Evolutionary conservation across 1,284 basidiomycete species (phyloP).

Genomic region (Ustilago sp.): DNA sequence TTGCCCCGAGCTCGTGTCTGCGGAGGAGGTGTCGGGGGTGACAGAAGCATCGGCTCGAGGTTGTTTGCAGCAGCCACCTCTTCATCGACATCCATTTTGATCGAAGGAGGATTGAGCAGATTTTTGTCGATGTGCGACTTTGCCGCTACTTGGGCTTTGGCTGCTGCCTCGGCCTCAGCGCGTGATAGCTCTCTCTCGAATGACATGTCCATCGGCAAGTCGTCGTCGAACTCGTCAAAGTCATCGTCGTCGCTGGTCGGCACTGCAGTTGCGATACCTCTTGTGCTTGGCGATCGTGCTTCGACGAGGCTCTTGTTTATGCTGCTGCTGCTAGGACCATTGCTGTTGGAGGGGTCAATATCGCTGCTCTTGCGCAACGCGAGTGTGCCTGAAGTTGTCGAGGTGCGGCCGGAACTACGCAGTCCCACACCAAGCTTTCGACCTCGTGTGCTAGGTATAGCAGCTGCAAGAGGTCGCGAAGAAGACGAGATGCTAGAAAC

Average conservation of each 20-base stretch:
- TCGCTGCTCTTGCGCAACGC: constrained; percentile 30
- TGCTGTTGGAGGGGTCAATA: background rate
- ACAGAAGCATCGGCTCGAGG: background rate
- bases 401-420: constrained; percentile 22
- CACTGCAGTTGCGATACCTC: constrained; percentile 23
- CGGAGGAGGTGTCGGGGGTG: constrained; percentile 8
- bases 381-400: constrained; percentile 17
- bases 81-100: background rate
- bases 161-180: constrained; percentile 26
- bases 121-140: background rate
- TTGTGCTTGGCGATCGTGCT: constrained; percentile 23
- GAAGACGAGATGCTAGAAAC: constrained; percentile 22
- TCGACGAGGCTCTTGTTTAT: constrained; percentile 1
- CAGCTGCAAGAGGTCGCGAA: constrained; percentile 18
- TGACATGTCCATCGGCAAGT: constrained; percentile 28
- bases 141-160: background rate
- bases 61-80: background rate
- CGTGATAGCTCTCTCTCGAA: constrained; percentile 26
- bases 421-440: constrained; percentile 32
- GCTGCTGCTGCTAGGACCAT: constrained; percentile 1
- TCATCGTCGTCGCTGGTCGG: constrained; percentile 26
- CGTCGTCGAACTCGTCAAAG: constrained; percentile 24
- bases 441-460: constrained; percentile 8
- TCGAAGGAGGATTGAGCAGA: background rate
- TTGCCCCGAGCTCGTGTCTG: background rate